Conservation (phyloP, 1,139 yeast species). For the Lizanozyma gosingica region DNA sequence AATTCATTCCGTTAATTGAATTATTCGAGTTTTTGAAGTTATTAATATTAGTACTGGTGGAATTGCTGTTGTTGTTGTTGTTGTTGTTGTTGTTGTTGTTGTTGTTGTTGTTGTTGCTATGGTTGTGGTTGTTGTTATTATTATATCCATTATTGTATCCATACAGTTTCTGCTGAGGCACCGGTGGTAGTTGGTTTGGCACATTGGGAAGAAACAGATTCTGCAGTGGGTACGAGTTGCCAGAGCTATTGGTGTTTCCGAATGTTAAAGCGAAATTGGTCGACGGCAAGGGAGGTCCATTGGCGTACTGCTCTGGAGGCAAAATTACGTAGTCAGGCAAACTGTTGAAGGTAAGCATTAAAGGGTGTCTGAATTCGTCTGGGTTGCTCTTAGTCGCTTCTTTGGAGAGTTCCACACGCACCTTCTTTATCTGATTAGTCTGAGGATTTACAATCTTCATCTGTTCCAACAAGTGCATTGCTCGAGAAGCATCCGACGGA, state of each 20-base stretch:
- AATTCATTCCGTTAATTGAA: conserved; percentile 7
- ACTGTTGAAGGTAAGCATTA: conserved; percentile 27
- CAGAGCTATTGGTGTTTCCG: conserved; percentile 1
- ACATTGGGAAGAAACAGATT: background rate
- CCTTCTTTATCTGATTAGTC: conserved; percentile 30
- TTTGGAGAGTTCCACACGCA: conserved; percentile 52
- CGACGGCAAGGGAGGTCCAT: conserved; percentile 3
- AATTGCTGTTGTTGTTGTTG: background rate
- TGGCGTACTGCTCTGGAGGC: conserved; percentile 29
- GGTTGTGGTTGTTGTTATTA: conserved; percentile 6
- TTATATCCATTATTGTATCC: conserved; percentile 1
- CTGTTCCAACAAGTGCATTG: conserved; percentile 33
- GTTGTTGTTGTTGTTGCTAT: conserved; percentile 7
- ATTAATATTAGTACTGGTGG: conserved; percentile 5
- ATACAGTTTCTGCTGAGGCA: conserved; percentile 3
- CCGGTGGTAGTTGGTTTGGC: conserved; percentile 3
- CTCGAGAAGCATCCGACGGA: conserved; percentile 45
- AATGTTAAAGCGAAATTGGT: background rate
- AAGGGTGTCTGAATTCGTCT: background rate
- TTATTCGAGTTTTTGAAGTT: conserved; percentile 6
- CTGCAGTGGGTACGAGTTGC: too few relatives aligned
- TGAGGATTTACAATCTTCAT: conserved; percentile 25
- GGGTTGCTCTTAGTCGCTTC: conserved; percentile 40
- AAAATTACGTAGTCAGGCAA: conserved; percentile 48
- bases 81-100: conserved; percentile 3